phyloP scores from a whole-genome alignment of 2,329 filamentous ascomycete genomes.

The Westerdykella ornata region DNA sequence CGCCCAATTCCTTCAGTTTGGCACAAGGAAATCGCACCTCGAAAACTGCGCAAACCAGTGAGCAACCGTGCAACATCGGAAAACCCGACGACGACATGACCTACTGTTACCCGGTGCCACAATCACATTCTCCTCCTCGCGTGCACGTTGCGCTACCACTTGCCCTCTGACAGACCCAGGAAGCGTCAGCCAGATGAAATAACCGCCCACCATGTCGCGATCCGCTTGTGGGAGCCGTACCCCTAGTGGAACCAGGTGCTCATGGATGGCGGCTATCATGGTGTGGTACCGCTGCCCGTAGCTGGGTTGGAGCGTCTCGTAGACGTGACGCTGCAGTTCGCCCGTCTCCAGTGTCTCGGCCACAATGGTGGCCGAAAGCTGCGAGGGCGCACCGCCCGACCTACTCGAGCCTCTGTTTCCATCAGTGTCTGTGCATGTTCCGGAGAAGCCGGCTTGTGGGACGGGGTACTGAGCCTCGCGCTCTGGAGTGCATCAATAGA shows the following conservation, averaged over 20 bases:
- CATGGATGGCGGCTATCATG: conserved; percentile 54
- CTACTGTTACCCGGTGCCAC: conserved; percentile 47
- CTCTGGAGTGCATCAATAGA: no score
- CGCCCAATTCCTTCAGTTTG: conserved; percentile 42
- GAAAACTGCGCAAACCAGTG: conserved; percentile 57
- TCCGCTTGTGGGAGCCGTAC: conserved; percentile 45
- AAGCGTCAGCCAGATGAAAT: conserved; percentile 75
- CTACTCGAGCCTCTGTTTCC: conserved; percentile 47
- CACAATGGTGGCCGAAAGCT: conserved; percentile 53
- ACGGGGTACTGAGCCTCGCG: not conserved
- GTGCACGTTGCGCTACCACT: conserved; percentile 52
- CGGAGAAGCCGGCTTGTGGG: not conserved
- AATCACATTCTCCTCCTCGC: conserved; percentile 58
- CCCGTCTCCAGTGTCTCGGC: conserved; percentile 49
- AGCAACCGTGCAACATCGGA: conserved; percentile 44
- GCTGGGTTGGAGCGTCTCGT: conserved; percentile 47
- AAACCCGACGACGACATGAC: not conserved
- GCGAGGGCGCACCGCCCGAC: conserved; percentile 55
- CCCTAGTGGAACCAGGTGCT: conserved; percentile 57
- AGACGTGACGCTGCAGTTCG: conserved; percentile 49
- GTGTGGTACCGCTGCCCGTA: conserved; percentile 50
- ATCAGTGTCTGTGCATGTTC: conserved; percentile 3
- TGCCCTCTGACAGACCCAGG: conserved; percentile 49
- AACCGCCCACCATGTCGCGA: conserved; percentile 62
- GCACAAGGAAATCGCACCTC: conserved; percentile 44